Base-by-base conservation (phyloP, 108 stramenopile species). In the Licmophora abbreviata region DNA sequence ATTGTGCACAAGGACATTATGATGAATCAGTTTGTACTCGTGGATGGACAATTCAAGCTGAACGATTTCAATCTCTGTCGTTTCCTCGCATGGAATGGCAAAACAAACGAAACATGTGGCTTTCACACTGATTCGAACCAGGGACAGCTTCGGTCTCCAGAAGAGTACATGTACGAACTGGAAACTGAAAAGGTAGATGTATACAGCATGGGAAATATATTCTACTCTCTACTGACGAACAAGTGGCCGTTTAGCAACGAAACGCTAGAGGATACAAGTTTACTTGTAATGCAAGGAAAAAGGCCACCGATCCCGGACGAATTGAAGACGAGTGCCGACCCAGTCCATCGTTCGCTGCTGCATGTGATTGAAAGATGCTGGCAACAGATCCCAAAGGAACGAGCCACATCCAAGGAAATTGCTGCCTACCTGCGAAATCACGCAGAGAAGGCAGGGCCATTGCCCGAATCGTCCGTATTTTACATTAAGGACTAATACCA, bases 201-300 rank as follows among this genome's bases (percentile, higher is more conserved):
- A 1, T 85, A 71, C 48, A 77, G 76, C 46, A 32, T 85, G 17
- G 84, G 77, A 10, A 81, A 85, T 66, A 77, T 81, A 12, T 60
- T 78, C 31, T 78, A 77, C 40, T 33, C 69, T 24, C 50, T 85
- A 31, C 57, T 81, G 43, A 75, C 74, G 0, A 77, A 76, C 29
- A 24, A 61, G 11, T 18, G 25, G 15, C 64, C 71, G 15, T 72
- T 54, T 45, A n/a, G 24, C 15, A 31, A 64, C 14, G 46, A 58
- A n/a, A 11, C 25, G 14, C 15, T 43, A 8, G 9, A 43, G 10
- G 41, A 42, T 4, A 20, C 20, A 4, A 12, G 43, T 25, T 3
- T 3, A 6, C 9, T 4, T 11, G 20, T 55, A n/a, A 20, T 48
- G 51, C 34, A 48, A 28, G 48, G 48, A 48, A 20, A 23, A 8